Percentiles rank a stretch among this genome's conserved stretches.
Evolutionary conservation across 1,284 basidiomycete species (phyloP).

Genomic region (Microbotryum saponariae): DNA sequence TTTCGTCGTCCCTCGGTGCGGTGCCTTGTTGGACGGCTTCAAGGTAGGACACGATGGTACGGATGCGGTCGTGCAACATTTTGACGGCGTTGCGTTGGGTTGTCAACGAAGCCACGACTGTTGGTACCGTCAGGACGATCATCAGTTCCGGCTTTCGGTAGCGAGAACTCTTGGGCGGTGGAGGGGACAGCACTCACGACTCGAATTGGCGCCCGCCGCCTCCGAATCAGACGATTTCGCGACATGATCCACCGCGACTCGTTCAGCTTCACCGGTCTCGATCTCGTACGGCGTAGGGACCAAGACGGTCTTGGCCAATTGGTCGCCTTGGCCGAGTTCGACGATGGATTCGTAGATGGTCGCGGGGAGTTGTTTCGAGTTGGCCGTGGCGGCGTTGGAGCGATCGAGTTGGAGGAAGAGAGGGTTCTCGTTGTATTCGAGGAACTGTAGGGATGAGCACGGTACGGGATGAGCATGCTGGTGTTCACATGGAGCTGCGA

Average conservation of each 20-base stretch:
- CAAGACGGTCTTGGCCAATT: conserved; percentile 12
- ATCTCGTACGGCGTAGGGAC: conserved; percentile 54
- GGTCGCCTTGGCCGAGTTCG: conserved; percentile 56
- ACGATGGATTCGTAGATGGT: conserved; percentile 82
- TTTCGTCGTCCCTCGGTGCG: conserved; percentile 63
- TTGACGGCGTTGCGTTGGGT: conserved; percentile 89
- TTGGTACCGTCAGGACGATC: not conserved
- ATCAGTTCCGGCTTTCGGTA: not conserved
- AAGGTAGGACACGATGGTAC: conserved; percentile 74
- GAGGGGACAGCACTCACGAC: conserved; percentile 8
- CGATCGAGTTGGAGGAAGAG: conserved; percentile 48
- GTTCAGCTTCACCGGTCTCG: conserved; percentile 96
- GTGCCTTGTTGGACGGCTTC: conserved; percentile 59
- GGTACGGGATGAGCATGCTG: conserved; percentile 41
- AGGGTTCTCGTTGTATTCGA: conserved; percentile 48
- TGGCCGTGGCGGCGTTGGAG: conserved; percentile 45
- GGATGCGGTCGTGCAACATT: conserved; percentile 87
- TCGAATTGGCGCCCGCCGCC: conserved; percentile 2
- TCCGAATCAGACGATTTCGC: conserved; percentile 45
- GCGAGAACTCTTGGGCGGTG: not conserved
- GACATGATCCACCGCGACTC: conserved; percentile 95
- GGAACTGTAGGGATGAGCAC: conserved; percentile 47
- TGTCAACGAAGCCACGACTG: conserved; percentile 81
- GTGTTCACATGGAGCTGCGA: conserved; percentile 49
- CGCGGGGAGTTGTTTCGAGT: conserved; percentile 60